These are phyloP conservation scores for Rhodotorula paludigena DNA, from an alignment of 768 basidiomycete species.

Conservation along the genomic window DNA sequence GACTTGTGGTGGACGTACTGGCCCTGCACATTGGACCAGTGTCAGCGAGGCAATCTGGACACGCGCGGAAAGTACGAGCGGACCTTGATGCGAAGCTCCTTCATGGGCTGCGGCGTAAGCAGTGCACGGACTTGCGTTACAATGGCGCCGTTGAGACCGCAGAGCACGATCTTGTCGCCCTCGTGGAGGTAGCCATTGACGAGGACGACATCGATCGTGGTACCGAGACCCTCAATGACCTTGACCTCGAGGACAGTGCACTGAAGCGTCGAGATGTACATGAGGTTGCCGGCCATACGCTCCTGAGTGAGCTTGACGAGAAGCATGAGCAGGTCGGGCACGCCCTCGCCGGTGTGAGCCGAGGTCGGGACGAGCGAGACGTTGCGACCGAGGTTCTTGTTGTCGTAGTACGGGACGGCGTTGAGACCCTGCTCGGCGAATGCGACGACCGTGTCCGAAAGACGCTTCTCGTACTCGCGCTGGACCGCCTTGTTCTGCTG, in stretches of 20 bases:
- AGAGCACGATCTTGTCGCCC: slow-evolving; percentile 89
- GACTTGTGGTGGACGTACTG: slow-evolving; percentile 93
- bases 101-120: slow-evolving; percentile 89
- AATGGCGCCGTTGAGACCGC: slow-evolving; percentile 94
- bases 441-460: slow-evolving; percentile 75
- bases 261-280: slow-evolving; percentile 96
- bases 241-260: slow-evolving; percentile 99
- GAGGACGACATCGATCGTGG: slow-evolving; percentile 92
- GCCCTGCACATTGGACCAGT: slow-evolving; percentile 22
- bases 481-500: slow-evolving; percentile 73
- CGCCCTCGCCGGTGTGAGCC: slow-evolving; percentile 94
- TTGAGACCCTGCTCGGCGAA: slow-evolving; percentile 99
- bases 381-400: slow-evolving; percentile 87
- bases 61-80: slow-evolving; percentile 40
- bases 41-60: background rate
- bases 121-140: slow-evolving; percentile 90
- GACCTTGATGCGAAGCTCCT: slow-evolving; percentile 93
- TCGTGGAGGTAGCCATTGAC: slow-evolving; percentile 89
- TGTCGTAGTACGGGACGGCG: slow-evolving; percentile 91
- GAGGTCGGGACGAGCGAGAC: slow-evolving; percentile 97
- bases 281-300: slow-evolving; percentile 92
- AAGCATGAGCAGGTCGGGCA: slow-evolving; percentile 99
- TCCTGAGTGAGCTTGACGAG: slow-evolving; percentile 95
- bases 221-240: slow-evolving; percentile 94
- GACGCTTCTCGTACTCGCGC: slow-evolving; percentile 86